Conservation (phyloP, 345 rosid genomes). For the Raphanus sativus region DNA sequence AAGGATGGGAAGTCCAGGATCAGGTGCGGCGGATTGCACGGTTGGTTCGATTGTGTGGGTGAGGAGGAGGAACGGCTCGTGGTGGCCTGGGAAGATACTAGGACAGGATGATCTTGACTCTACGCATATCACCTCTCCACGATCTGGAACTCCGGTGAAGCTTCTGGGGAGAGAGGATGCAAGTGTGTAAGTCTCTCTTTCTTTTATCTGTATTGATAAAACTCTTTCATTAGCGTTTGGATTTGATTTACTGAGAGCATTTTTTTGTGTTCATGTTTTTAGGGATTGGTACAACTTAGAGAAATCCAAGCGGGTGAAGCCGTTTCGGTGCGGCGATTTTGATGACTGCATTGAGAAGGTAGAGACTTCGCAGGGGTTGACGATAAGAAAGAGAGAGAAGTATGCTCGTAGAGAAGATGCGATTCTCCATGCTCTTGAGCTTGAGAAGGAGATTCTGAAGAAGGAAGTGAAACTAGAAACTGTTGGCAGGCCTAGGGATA, state of each 20-base stretch:
- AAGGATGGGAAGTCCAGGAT: constrained; percentile 55
- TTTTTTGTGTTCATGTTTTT: neutral
- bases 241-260: neutral
- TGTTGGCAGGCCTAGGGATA: constrained; percentile 41
- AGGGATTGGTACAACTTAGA: constrained; percentile 99
- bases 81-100: constrained; percentile 98
- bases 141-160: constrained; percentile 97
- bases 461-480: constrained; percentile 52
- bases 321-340: constrained; percentile 96
- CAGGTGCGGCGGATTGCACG: constrained; percentile 51
- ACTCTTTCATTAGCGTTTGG: neutral
- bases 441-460: constrained; percentile 65
- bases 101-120: constrained; percentile 79
- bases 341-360: constrained; percentile 93
- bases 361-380: constrained; percentile 73
- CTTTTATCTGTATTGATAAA: neutral
- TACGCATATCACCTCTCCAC: constrained; percentile 75
- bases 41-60: constrained; percentile 96
- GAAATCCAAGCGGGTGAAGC: constrained; percentile 95
- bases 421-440: constrained; percentile 97
- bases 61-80: constrained; percentile 94
- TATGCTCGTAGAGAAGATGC: constrained; percentile 99
- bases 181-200: constrained; percentile 74
- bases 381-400: constrained; percentile 90
- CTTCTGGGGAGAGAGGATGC: constrained; percentile 99